Evolutionary conservation across 768 basidiomycete genomes (phyloP).

Genomic region (Pisolithus microcarpus): DNA sequence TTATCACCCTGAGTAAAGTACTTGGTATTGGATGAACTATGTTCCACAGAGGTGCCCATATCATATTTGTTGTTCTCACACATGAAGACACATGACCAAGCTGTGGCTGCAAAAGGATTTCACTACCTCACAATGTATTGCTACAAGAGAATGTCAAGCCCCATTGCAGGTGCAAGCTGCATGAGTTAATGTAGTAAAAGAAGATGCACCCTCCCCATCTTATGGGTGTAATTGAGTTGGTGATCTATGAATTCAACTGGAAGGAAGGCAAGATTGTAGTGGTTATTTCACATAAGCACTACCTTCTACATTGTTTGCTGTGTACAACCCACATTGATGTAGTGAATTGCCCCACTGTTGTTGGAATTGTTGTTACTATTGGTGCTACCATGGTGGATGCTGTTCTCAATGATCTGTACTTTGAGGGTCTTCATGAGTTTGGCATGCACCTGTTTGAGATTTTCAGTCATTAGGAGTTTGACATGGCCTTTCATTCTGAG

Average conservation of each 20-base stretch:
- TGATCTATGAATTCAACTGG: conserved; percentile 25
- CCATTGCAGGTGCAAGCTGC: background rate
- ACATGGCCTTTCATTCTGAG: conserved; percentile 18
- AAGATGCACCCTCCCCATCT: conserved; percentile 29
- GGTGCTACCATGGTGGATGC: background rate
- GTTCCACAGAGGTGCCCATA: no score
- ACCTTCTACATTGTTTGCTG: conserved; percentile 22
- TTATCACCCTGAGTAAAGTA: no score
- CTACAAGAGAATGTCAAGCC: conserved; percentile 7
- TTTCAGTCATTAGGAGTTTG: conserved; percentile 22
- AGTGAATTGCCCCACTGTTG: conserved; percentile 12
- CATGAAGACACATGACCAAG: conserved; percentile 31
- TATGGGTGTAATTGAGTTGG: conserved; percentile 29
- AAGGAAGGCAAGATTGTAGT: conserved; percentile 29
- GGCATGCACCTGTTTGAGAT: conserved; percentile 22
- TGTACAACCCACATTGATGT: conserved; percentile 24
- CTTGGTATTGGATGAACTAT: no score
- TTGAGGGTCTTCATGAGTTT: conserved; percentile 28
- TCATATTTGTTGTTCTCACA: no score
- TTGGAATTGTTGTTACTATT: background rate
- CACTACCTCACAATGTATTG: conserved; percentile 33
- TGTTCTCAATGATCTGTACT: conserved; percentile 15
- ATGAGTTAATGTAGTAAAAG: conserved; percentile 6
- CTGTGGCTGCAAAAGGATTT: conserved; percentile 31
- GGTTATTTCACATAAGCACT: conserved; percentile 24